Evolutionary conservation across 345 rosid genomes (phyloP).

Genomic region (Brassica cretica): DNA sequence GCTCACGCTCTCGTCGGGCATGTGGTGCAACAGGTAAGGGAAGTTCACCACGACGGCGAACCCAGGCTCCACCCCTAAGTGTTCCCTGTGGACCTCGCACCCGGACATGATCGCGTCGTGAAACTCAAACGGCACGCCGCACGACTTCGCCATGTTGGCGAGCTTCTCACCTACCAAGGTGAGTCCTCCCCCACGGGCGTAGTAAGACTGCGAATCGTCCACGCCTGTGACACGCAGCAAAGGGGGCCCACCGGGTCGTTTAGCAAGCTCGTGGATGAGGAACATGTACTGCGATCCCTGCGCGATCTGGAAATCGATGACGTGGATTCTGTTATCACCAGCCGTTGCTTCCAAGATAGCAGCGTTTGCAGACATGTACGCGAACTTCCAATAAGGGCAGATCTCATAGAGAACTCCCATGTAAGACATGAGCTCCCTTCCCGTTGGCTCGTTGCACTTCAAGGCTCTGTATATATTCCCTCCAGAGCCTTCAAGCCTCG

Average conservation of each 20-base stretch:
- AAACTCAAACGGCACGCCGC: constrained; percentile 76
- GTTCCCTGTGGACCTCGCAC: constrained; percentile 58
- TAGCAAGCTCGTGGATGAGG: constrained; percentile 60
- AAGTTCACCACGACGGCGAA: constrained; percentile 86
- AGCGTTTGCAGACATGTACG: constrained; percentile 74
- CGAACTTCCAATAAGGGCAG: constrained; percentile 94
- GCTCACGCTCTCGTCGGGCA: constrained; percentile 97
- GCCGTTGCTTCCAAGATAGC: constrained; percentile 63
- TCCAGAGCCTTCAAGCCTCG: constrained; percentile 85
- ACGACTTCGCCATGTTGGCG: constrained; percentile 46
- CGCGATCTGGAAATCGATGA: constrained; percentile 86
- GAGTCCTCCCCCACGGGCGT: constrained; percentile 95
- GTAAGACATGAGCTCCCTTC: constrained; percentile 91
- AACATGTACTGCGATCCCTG: constrained; percentile 80
- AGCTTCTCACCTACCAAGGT: constrained; percentile 65
- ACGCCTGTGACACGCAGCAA: constrained; percentile 75
- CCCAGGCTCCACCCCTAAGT: constrained; percentile 62
- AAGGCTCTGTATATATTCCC: constrained; percentile 79
- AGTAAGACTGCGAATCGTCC: constrained; percentile 86
- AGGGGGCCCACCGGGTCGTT: constrained; percentile 73
- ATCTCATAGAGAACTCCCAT: constrained; percentile 71
- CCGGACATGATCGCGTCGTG: constrained; percentile 74
- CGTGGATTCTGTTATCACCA: constrained; percentile 68
- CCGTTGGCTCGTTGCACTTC: constrained; percentile 77
- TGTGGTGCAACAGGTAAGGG: constrained; percentile 88